These are phyloP conservation scores for Cymbopogon flexuosus DNA, from an alignment of 202 grass and related monocot genomes.

Conservation along the genomic window DNA sequence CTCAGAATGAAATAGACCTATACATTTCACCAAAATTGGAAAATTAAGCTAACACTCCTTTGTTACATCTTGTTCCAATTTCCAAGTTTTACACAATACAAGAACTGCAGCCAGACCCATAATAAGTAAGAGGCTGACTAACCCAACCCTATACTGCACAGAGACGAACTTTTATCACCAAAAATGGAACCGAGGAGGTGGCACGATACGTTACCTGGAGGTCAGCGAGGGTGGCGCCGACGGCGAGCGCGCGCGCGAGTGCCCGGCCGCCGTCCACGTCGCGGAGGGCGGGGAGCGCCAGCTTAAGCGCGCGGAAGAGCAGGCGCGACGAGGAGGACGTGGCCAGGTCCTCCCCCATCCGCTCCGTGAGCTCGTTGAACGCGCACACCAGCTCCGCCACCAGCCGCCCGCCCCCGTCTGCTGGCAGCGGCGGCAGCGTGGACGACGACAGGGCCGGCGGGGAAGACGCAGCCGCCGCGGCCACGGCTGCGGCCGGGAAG, in stretches of 20 bases:
- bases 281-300: conserved; percentile 71
- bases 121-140: neutral
- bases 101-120: neutral
- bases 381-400: conserved; percentile 82
- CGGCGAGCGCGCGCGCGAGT: conserved; percentile 58
- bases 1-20: neutral
- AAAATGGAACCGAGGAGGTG: neutral
- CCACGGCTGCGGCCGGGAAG: neutral
- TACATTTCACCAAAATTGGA: neutral
- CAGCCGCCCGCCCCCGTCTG: conserved; percentile 62
- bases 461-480: neutral
- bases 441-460: conserved; percentile 9
- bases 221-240: conserved; percentile 71
- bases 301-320: conserved; percentile 74
- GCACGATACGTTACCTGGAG: conserved; percentile 52
- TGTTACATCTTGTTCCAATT: neutral
- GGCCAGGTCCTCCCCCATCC: conserved; percentile 66
- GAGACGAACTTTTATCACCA: neutral
- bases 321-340: conserved; percentile 73
- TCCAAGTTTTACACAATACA: too few species aligned
- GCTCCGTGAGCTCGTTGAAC: conserved; percentile 72
- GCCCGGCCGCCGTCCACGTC: conserved; percentile 43
- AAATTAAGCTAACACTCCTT: neutral
- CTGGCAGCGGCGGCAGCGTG: conserved; percentile 24
- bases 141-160: neutral